A percentile compares a stretch with the other conserved stretches of the same genome.
Conservation (phyloP, 257 asterid species). For the Avicennia marina region DNA sequence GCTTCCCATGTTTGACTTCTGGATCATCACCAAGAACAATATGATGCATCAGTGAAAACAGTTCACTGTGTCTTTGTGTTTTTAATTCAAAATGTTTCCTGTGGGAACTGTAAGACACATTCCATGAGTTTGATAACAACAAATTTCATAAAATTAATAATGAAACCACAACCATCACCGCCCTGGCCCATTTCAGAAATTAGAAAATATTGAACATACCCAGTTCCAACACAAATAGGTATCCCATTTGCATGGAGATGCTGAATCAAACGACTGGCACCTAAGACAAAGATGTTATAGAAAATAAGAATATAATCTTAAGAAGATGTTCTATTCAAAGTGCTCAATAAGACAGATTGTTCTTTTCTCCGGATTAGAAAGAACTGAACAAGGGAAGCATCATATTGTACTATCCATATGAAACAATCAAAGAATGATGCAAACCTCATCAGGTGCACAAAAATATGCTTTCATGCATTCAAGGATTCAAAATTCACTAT, state of each 20-base stretch:
- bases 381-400: no score
- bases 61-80: conserved; percentile 72
- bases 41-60: conserved; percentile 88
- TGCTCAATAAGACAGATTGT: no score
- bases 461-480: no score
- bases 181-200: background rate
- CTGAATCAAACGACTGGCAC: conserved; percentile 65
- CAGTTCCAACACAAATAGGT: conserved; percentile 93
- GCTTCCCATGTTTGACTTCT: conserved; percentile 90
- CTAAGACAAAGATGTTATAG: conserved; percentile 33
- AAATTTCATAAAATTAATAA: conserved; percentile 11
- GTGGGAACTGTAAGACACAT: conserved; percentile 58
- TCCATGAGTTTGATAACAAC: conserved; percentile 18
- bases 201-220: conserved; percentile 38
- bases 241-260: conserved; percentile 82
- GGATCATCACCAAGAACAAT: conserved; percentile 94
- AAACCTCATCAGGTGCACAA: no score
- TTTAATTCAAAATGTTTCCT: conserved; percentile 84
- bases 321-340: no score
- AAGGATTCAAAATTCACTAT: no score
- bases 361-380: no score
- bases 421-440: no score
- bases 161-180: background rate
- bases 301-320: background rate
- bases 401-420: no score